These are phyloP conservation scores for Geotrichum australiense DNA, from an alignment of 1,139 yeast genomes.

Conservation along the genomic window DNA sequence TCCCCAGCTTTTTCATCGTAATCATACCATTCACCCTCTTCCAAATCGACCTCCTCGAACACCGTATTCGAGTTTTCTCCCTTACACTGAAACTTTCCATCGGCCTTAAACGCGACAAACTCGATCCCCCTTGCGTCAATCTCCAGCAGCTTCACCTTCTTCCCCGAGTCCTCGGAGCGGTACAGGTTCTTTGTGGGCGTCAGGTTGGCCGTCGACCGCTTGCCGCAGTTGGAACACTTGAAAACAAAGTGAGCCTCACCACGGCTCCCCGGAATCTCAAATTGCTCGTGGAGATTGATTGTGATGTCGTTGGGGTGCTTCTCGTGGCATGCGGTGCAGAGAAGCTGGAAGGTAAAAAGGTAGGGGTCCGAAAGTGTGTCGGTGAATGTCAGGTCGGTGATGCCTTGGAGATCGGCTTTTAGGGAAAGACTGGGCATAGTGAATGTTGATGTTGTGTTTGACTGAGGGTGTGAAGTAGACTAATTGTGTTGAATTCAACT, in stretches of 20 bases:
- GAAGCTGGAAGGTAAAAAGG: slow-evolving; percentile 63
- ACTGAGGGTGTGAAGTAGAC: too few relatives aligned
- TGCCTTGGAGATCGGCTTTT: slow-evolving; percentile 54
- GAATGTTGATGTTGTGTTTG: too few relatives aligned
- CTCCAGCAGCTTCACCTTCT: slow-evolving; percentile 43
- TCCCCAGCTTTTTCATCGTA: slow-evolving; percentile 78
- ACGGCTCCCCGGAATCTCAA: slow-evolving; percentile 61
- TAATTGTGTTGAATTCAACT: too few relatives aligned
- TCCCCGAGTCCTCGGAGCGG: slow-evolving; percentile 35
- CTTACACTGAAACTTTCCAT: slow-evolving; percentile 53
- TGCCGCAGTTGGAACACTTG: slow-evolving; percentile 63
- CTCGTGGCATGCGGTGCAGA: slow-evolving; percentile 76
- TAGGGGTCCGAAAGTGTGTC: slow-evolving; percentile 59
- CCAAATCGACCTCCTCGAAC: slow-evolving; percentile 61
- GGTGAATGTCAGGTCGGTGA: slow-evolving; percentile 56
- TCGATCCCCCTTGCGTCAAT: slow-evolving; percentile 87
- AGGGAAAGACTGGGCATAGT: slow-evolving; percentile 44
- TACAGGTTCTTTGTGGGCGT: slow-evolving; percentile 23
- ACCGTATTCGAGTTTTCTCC: slow-evolving; percentile 48
- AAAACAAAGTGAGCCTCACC: slow-evolving; percentile 83
- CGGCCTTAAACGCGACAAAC: slow-evolving; percentile 58
- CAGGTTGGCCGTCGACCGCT: slow-evolving; percentile 35
- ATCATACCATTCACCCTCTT: slow-evolving; percentile 89
- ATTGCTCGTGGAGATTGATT: slow-evolving; percentile 52
- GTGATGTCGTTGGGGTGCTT: slow-evolving; percentile 66